Percentiles rank a stretch among this genome's conserved stretches.
Conservation (phyloP, 1,139 yeast species). For the Scheffersomyces segobiensis region DNA sequence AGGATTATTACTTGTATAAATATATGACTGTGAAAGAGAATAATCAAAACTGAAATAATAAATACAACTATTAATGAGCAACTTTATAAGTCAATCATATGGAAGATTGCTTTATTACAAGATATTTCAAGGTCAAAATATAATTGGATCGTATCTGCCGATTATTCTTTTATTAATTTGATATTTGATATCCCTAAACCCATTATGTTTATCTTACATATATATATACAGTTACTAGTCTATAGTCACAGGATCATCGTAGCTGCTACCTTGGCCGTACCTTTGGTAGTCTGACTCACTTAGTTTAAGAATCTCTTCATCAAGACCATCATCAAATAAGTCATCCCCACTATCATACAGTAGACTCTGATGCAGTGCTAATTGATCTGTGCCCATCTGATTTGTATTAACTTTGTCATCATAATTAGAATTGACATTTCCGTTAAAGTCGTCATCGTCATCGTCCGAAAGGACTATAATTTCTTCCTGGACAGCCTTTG, state of each 20-base stretch:
- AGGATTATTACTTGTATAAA: not conserved
- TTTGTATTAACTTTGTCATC: not conserved
- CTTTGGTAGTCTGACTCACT: constrained; percentile 3
- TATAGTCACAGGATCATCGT: constrained; percentile 40
- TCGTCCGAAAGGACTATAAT: constrained; percentile 30
- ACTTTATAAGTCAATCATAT: not conserved
- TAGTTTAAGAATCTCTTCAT: constrained; percentile 14
- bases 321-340: constrained; percentile 24
- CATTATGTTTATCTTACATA: not conserved
- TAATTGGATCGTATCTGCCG: not conserved
- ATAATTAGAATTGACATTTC: not conserved
- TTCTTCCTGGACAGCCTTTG: constrained; percentile 18
- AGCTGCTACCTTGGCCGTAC: constrained; percentile 31
- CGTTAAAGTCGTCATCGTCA: constrained; percentile 9
- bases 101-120: not conserved
- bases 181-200: not conserved
- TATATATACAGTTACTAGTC: constrained; percentile 15
- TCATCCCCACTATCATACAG: constrained; percentile 6
- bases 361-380: not conserved
- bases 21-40: not conserved
- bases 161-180: no score
- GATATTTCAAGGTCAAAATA: no score
- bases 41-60: not conserved
- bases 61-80: not conserved
- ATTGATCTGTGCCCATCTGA: not conserved